Conservation (phyloP, 2,329 filamentous ascomycete species). For the Alternaria sp. region DNA sequence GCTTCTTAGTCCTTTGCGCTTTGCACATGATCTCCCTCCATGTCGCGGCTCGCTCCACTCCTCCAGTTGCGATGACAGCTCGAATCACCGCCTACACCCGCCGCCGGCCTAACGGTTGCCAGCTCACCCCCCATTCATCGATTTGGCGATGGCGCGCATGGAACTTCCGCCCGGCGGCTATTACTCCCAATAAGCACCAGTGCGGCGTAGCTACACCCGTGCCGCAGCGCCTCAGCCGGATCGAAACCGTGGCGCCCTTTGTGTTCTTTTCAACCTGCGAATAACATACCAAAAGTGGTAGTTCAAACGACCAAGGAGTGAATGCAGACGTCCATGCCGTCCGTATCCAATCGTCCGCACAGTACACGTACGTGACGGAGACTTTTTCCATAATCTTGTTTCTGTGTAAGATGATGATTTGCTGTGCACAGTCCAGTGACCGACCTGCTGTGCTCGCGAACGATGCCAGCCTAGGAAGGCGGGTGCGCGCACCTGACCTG, state of each 20-base stretch:
- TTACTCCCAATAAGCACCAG: slow-evolving; percentile 21
- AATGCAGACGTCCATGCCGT: background rate
- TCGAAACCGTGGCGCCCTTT: slow-evolving; percentile 5
- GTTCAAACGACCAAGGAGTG: background rate
- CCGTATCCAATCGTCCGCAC: background rate
- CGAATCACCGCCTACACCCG: slow-evolving; percentile 1
- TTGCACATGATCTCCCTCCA: slow-evolving; percentile 1
- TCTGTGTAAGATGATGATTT: background rate
- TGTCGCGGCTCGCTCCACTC: background rate
- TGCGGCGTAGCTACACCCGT: slow-evolving; percentile 15
- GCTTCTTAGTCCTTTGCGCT: background rate
- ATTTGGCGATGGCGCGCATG: slow-evolving; percentile 9
- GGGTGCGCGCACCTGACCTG: slow-evolving; percentile 3
- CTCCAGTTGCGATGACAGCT: slow-evolving; percentile 2
- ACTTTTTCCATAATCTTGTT: background rate
- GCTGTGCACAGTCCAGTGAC: slow-evolving; percentile 11
- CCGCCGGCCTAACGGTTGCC: background rate
- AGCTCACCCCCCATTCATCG: slow-evolving; percentile 7
- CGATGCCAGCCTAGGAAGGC: slow-evolving; percentile 8
- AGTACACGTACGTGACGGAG: background rate
- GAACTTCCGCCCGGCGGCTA: slow-evolving; percentile 23
- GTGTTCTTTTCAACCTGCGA: slow-evolving; percentile 5
- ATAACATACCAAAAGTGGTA: slow-evolving; percentile 3
- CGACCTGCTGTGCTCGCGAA: slow-evolving; percentile 5
- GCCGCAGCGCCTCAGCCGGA: slow-evolving; percentile 25